These are phyloP conservation scores for Puccinellia tenuiflora DNA, from an alignment of 176 grass and related monocot species.

Conservation along the genomic window DNA sequence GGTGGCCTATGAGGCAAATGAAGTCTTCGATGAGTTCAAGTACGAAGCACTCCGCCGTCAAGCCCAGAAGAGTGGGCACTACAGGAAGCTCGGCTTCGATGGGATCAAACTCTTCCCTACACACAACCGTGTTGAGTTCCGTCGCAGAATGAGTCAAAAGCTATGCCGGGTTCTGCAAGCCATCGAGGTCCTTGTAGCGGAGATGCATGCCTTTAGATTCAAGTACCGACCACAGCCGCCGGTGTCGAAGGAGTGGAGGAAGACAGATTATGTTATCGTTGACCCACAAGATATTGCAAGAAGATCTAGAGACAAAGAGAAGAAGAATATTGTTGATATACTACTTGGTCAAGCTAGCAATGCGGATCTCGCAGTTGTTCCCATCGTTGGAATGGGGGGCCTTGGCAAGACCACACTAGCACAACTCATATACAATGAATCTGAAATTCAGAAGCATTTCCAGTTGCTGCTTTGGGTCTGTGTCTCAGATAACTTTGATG, in stretches of 20 bases:
- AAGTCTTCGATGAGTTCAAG: constrained; percentile 29
- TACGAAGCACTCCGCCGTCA: constrained; percentile 4
- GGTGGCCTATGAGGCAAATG: constrained; percentile 29
- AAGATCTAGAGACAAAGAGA: neutral
- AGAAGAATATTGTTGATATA: neutral
- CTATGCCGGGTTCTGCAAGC: neutral
- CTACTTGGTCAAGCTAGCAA: neutral
- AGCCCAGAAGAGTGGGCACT: neutral
- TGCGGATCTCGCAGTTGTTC: neutral
- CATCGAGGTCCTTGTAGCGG: neutral
- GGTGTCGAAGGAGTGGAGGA: neutral
- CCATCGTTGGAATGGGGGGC: neutral
- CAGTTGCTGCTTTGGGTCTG: constrained; percentile 15
- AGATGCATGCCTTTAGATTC: neutral
- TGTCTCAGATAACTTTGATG: constrained; percentile 22
- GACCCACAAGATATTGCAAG: neutral
- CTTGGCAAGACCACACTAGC: neutral
- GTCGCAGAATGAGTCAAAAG: neutral
- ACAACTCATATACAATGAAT: neutral
- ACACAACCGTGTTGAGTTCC: neutral
- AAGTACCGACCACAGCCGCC: neutral
- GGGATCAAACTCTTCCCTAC: neutral
- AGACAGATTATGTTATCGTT: rapidly evolving
- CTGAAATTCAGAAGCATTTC: constrained; percentile 3
- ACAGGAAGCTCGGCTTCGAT: neutral